A percentile compares a stretch with the other conserved stretches of the same genome.
Evolutionary conservation across 225 moss, liverwort and hornwort species (phyloP).

Genomic region (Lunularia cruciata): DNA sequence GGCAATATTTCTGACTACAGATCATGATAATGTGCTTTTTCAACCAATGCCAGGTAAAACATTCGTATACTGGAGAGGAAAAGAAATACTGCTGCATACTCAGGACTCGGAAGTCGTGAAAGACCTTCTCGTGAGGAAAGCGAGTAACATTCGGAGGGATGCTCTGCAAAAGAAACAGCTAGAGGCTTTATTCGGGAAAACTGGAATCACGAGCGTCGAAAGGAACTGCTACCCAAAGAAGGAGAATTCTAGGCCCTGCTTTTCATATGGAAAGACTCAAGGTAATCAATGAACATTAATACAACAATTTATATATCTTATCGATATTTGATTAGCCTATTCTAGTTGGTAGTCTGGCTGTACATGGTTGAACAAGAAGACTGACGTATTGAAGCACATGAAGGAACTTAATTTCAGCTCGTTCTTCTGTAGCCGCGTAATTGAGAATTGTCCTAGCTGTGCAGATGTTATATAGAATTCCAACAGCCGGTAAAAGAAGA

Average conservation of each 20-base stretch:
- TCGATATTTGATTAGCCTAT: too few species aligned
- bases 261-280: conserved; percentile 11
- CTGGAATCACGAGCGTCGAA: background rate
- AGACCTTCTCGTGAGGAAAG: background rate
- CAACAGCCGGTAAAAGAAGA: too few species aligned
- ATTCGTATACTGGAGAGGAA: background rate
- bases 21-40: background rate
- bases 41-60: conserved; percentile 8
- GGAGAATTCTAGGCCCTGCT: background rate
- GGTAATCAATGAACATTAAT: background rate
- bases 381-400: too few species aligned
- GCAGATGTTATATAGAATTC: too few species aligned
- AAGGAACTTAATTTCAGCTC: too few species aligned
- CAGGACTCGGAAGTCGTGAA: conserved; percentile 6
- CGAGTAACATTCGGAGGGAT: background rate
- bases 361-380: too few species aligned
- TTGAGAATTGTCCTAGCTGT: too few species aligned
- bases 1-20: background rate
- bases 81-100: background rate
- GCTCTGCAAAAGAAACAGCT: background rate
- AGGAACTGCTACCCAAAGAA: conserved; percentile 1
- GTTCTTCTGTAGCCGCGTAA: too few species aligned
- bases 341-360: too few species aligned
- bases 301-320: background rate
- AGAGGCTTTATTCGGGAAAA: background rate